These are phyloP conservation scores for Botrytis paeoniae DNA, from an alignment of 2,329 filamentous ascomycete species.

Conservation along the genomic window DNA sequence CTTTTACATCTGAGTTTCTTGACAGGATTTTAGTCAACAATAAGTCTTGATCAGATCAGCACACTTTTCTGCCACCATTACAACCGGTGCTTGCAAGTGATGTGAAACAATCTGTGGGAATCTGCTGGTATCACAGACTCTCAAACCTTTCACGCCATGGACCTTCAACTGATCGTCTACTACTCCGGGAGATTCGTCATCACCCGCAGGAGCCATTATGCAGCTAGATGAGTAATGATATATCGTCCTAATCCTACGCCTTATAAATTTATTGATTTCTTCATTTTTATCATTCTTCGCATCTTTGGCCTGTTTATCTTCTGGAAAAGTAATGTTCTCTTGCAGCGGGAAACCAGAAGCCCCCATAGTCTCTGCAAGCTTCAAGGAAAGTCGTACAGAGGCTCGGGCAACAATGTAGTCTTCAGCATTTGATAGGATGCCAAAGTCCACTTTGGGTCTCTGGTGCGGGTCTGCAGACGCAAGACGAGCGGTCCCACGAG, in stretches of 20 bases:
- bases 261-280: not conserved
- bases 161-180: conserved; percentile 31
- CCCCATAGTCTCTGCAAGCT: conserved; percentile 17
- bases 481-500: conserved; percentile 18
- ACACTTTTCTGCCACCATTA: conserved; percentile 32
- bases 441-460: conserved; percentile 20
- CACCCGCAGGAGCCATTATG: not conserved
- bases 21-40: not conserved
- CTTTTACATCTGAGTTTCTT: not conserved
- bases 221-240: not conserved
- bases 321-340: not conserved
- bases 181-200: conserved; percentile 21
- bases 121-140: conserved; percentile 32
- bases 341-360: not conserved
- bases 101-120: conserved; percentile 29
- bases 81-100: conserved; percentile 29
- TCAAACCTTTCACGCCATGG: conserved; percentile 29
- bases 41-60: conserved; percentile 15
- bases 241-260: not conserved
- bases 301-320: not conserved
- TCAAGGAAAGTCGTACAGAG: conserved; percentile 19
- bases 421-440: conserved; percentile 15
- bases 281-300: not conserved
- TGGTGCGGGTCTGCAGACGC: conserved; percentile 15
- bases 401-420: conserved; percentile 15